Conservation (phyloP, 2,329 filamentous ascomycete species). For the Saccharata proteae region DNA sequence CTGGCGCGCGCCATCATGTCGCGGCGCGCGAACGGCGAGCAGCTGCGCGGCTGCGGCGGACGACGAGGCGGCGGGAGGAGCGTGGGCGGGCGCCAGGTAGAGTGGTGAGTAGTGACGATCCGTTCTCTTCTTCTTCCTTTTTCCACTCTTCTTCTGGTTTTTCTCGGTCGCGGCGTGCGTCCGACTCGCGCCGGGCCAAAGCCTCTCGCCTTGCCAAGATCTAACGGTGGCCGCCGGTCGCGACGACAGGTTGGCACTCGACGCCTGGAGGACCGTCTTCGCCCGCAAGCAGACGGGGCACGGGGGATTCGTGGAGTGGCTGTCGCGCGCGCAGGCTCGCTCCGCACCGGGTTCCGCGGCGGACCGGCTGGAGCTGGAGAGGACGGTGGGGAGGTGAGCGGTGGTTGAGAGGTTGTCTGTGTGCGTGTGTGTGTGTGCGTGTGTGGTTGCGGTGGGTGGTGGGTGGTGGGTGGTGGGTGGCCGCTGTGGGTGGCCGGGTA, state of each 20-base stretch:
- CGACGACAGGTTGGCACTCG: slow-evolving; percentile 49
- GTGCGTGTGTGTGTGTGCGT: neutral
- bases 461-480: neutral
- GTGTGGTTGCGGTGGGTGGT: neutral
- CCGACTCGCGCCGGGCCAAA: too few species aligned
- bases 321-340: slow-evolving; percentile 24
- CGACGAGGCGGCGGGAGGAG: slow-evolving; percentile 3
- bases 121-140: too few species aligned
- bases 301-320: slow-evolving; percentile 52
- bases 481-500: too few species aligned
- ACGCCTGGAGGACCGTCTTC: slow-evolving; percentile 60
- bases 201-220: too few species aligned
- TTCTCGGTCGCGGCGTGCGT: slow-evolving; percentile 1
- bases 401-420: slow-evolving; percentile 1
- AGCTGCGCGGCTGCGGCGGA: slow-evolving; percentile 2
- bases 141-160: neutral
- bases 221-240: neutral
- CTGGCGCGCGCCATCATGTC: slow-evolving; percentile 7
- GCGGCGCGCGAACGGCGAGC: slow-evolving; percentile 1
- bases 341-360: slow-evolving; percentile 1
- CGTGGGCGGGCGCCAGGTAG: slow-evolving; percentile 8
- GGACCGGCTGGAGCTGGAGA: slow-evolving; percentile 1
- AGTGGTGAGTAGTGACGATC: slow-evolving; percentile 9
- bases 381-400: slow-evolving; percentile 4
- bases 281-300: slow-evolving; percentile 60